Conservation (phyloP, 2,329 filamentous ascomycete species). For the Mycogone perniciosa region DNA sequence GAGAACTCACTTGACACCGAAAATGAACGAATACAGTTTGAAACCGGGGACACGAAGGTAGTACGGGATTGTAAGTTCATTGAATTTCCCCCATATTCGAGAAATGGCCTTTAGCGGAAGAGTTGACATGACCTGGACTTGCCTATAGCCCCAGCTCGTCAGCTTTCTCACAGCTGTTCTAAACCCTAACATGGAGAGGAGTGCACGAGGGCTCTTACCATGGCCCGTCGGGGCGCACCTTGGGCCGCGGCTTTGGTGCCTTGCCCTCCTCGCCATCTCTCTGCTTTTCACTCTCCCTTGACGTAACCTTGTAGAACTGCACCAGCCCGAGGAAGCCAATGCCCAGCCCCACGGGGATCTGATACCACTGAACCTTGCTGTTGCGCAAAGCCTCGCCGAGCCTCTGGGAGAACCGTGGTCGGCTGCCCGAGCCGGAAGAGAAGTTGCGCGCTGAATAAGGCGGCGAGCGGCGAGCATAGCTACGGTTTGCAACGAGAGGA, state of each 20-base stretch:
- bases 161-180: neutral
- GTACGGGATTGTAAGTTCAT: conserved; percentile 82
- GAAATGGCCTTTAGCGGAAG: conserved; percentile 87
- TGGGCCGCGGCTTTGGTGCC: conserved; percentile 45
- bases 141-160: conserved; percentile 38
- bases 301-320: conserved; percentile 72
- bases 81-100: conserved; percentile 83
- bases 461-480: conserved; percentile 16
- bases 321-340: conserved; percentile 77
- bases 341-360: conserved; percentile 80
- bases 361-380: conserved; percentile 73
- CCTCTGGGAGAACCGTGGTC: conserved; percentile 46
- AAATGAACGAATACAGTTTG: conserved; percentile 83
- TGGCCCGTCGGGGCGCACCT: conserved; percentile 75
- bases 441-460: conserved; percentile 24
- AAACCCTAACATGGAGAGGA: neutral
- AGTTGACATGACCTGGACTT: conserved; percentile 90
- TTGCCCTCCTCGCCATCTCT: conserved; percentile 34
- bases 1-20: conserved; percentile 66
- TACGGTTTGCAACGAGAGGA: conserved; percentile 13
- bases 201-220: conserved; percentile 48
- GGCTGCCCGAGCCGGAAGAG: conserved; percentile 33
- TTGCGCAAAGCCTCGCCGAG: conserved; percentile 44
- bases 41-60: conserved; percentile 84
- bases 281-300: conserved; percentile 47